Evolutionary conservation across 106 monocot species (phyloP).

Genomic region (Xerophyta viscosa): DNA sequence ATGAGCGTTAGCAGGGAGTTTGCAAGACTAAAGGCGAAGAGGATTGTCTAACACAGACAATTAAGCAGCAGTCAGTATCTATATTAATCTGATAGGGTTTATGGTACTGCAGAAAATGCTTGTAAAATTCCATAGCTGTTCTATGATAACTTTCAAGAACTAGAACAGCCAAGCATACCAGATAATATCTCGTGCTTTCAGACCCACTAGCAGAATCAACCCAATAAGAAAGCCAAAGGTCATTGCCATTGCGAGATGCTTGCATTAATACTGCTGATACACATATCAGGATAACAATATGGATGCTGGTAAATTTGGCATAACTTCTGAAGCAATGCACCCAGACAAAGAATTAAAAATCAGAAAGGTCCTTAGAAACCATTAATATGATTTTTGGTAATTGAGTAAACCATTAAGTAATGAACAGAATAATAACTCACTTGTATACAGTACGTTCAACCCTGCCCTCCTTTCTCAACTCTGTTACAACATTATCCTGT

Average conservation of each 20-base stretch:
- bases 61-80: background rate
- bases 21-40: conserved; percentile 47
- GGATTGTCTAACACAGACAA: conserved; percentile 45
- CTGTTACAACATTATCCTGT: conserved; percentile 26
- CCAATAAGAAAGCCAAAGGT: conserved; percentile 97
- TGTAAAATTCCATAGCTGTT: too few species aligned
- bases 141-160: background rate
- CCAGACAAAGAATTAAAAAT: too few species aligned
- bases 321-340: conserved; percentile 64
- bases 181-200: conserved; percentile 49
- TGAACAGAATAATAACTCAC: conserved; percentile 33
- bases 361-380: background rate
- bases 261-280: conserved; percentile 83
- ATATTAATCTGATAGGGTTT: too few species aligned
- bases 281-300: conserved; percentile 49
- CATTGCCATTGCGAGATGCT: conserved; percentile 96
- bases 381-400: background rate
- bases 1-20: conserved; percentile 84
- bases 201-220: conserved; percentile 62
- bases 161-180: conserved; percentile 38
- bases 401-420: background rate
- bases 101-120: too few species aligned
- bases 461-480: conserved; percentile 72
- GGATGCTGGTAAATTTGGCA: conserved; percentile 52
- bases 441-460: conserved; percentile 78